Evolutionary conservation across 768 basidiomycete species (phyloP).

Genomic region (Dictyophora rubrovolvata): DNA sequence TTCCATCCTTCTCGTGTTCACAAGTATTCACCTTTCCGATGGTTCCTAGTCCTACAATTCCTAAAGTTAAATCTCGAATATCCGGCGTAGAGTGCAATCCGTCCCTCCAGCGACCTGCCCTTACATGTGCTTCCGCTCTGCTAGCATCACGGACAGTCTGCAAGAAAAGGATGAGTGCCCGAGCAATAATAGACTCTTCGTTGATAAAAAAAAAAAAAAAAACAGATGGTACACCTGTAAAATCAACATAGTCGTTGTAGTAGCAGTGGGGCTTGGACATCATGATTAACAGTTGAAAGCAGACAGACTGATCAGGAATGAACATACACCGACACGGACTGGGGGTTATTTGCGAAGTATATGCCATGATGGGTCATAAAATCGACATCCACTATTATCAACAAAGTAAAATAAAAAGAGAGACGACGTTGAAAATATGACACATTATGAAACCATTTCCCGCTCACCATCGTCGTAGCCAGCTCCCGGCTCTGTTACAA

Average conservation of each 20-base stretch:
- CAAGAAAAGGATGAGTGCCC: background rate
- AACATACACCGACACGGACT: conserved; percentile 13
- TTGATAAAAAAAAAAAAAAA: no score
- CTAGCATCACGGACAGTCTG: conserved; percentile 12
- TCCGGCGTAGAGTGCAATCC: conserved; percentile 11
- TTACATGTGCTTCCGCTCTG: conserved; percentile 14
- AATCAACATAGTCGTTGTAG: conserved; percentile 14
- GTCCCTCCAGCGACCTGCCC: conserved; percentile 14
- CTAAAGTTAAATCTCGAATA: conserved; percentile 16
- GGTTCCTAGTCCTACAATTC: conserved; percentile 26
- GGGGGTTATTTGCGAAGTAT: conserved; percentile 18
- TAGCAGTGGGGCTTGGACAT: conserved; percentile 10
- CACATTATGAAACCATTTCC: background rate
- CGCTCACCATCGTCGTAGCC: background rate
- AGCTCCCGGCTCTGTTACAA: background rate
- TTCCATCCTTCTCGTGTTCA: background rate
- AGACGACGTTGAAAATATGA: background rate
- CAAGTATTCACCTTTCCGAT: conserved; percentile 20
- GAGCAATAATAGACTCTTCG: background rate
- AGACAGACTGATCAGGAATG: background rate
- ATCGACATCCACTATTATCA: conserved; percentile 20
- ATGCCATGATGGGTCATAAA: conserved; percentile 18
- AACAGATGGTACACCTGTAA: background rate
- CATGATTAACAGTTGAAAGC: conserved; percentile 7
- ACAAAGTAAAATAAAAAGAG: background rate